Evolutionary conservation across 2,329 filamentous ascomycete genomes (phyloP).

Genomic region (Pseudogymnoascus sp.): DNA sequence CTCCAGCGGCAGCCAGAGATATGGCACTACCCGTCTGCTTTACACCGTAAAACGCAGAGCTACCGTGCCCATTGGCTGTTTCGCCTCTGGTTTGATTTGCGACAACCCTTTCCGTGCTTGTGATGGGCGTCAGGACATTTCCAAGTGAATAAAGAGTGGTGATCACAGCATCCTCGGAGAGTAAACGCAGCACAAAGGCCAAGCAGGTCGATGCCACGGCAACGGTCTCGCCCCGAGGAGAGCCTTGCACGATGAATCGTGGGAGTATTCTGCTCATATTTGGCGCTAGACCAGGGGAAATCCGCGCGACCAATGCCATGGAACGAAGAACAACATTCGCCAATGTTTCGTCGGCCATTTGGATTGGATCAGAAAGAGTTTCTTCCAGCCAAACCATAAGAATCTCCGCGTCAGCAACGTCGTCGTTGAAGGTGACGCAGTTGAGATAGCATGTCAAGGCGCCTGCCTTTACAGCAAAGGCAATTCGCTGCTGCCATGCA

Average conservation of each 20-base stretch:
- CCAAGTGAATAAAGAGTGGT: slow-evolving; percentile 95
- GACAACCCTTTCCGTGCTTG: slow-evolving; percentile 40
- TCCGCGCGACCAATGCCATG: slow-evolving; percentile 72
- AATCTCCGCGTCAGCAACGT: slow-evolving; percentile 69
- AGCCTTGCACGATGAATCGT: slow-evolving; percentile 79
- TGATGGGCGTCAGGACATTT: slow-evolving; percentile 77
- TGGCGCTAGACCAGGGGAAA: slow-evolving; percentile 66
- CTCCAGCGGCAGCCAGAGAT: slow-evolving; percentile 65
- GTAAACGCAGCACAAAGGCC: slow-evolving; percentile 68
- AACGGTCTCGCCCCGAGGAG: slow-evolving; percentile 61
- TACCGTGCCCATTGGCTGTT: slow-evolving; percentile 42
- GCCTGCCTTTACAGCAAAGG: slow-evolving; percentile 77
- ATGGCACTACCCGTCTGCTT: slow-evolving; percentile 67
- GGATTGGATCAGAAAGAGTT: slow-evolving; percentile 66
- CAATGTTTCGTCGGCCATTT: slow-evolving; percentile 74
- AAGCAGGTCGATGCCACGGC: slow-evolving; percentile 76
- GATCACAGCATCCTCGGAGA: slow-evolving; percentile 90
- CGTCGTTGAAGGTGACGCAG: slow-evolving; percentile 74
- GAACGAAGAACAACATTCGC: slow-evolving; percentile 73
- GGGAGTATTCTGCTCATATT: slow-evolving; percentile 73
- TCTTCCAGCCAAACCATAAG: slow-evolving; percentile 83
- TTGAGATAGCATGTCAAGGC: slow-evolving; percentile 79
- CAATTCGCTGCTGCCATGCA: slow-evolving; percentile 76
- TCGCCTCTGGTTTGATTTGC: slow-evolving; percentile 12
- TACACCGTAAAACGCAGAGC: slow-evolving; percentile 47